These are phyloP conservation scores for Sphaerulina populicola DNA, from an alignment of 2,329 filamentous ascomycete species.

Conservation along the genomic window DNA sequence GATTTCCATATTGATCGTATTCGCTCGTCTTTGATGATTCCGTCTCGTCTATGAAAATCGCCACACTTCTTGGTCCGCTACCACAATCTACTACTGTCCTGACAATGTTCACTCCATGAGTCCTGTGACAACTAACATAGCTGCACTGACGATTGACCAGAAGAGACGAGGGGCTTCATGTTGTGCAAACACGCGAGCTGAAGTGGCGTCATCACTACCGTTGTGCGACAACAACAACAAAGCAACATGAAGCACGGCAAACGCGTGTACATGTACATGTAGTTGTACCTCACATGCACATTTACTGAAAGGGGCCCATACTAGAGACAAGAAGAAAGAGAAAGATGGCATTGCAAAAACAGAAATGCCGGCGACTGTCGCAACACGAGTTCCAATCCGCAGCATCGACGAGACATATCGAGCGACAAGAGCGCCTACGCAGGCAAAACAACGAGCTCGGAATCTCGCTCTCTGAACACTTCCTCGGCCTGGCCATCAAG, in stretches of 20 bases:
- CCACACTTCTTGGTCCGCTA: too few relatives aligned
- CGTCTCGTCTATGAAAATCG: too few relatives aligned
- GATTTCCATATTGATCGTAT: background rate
- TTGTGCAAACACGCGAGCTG: background rate
- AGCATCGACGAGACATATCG: slow-evolving; percentile 16
- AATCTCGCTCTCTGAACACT: slow-evolving; percentile 38
- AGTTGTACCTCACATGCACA: too few relatives aligned
- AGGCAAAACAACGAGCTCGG: slow-evolving; percentile 16
- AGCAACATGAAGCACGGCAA: background rate
- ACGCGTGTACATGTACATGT: background rate
- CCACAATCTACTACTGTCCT: too few relatives aligned
- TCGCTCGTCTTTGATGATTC: background rate
- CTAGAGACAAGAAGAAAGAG: too few relatives aligned
- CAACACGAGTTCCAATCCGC: slow-evolving; percentile 15
- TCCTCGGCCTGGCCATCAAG: slow-evolving; percentile 54
- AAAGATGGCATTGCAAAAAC: background rate
- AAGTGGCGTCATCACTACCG: background rate
- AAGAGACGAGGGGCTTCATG: too few relatives aligned
- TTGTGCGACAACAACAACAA: background rate
- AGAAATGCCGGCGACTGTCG: background rate
- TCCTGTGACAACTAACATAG: background rate
- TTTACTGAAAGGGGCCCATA: too few relatives aligned
- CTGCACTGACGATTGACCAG: background rate
- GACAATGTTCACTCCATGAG: background rate
- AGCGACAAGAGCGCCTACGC: slow-evolving; percentile 14